phyloP scores from a whole-genome alignment of 129 eudicot species.

The Saposhnikovia divaricata region DNA sequence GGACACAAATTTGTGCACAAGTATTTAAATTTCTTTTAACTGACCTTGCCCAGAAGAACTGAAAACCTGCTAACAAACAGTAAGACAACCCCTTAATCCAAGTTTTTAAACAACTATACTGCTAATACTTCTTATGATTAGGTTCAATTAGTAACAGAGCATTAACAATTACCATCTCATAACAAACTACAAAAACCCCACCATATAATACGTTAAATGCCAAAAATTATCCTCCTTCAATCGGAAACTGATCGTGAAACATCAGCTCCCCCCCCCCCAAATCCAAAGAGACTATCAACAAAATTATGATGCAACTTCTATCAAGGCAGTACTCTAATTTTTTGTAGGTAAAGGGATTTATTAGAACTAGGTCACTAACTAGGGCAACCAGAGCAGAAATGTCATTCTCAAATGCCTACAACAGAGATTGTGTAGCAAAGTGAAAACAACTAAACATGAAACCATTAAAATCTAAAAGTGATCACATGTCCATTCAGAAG shows the following conservation, averaged over 20 bases:
- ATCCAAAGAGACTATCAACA: neutral
- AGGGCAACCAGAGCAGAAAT: neutral
- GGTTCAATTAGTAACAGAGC: neutral
- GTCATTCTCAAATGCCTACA: neutral
- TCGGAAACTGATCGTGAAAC: neutral
- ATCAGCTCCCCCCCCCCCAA: neutral
- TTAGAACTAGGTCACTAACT: neutral
- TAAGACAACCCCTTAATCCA: neutral
- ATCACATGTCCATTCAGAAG: constrained; percentile 22
- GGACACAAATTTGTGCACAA: neutral
- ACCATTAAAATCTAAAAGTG: neutral
- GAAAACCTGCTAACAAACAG: neutral
- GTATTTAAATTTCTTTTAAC: neutral
- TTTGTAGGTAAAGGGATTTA: neutral
- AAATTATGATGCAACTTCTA: neutral
- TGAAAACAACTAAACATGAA: neutral
- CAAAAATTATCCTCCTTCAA: neutral
- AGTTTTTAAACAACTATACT: neutral
- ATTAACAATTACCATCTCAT: neutral
- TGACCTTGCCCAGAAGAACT: neutral
- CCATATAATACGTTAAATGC: neutral
- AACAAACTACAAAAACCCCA: neutral
- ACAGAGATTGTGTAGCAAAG: neutral
- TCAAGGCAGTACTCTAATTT: neutral
- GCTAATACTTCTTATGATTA: neutral